phyloP scores from a whole-genome alignment of 352 stramenopile species.

The Pythium aristosporum region DNA sequence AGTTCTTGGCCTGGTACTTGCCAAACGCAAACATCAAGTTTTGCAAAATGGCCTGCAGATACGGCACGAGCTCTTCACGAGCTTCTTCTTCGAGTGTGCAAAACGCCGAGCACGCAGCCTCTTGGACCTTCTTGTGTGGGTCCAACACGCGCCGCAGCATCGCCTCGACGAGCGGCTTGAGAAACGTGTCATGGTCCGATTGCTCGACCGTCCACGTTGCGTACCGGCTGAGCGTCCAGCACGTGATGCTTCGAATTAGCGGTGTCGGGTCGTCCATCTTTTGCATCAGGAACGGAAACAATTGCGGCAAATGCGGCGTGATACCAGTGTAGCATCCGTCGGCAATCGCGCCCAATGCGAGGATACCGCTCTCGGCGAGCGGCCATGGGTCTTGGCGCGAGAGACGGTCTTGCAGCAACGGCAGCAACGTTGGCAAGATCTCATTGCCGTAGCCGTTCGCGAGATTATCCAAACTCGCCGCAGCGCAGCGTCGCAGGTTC shows the following conservation, averaged over 20 bases:
- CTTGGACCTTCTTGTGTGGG: slow-evolving; percentile 94
- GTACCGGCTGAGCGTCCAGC: slow-evolving; percentile 94
- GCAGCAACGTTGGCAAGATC: slow-evolving; percentile 92
- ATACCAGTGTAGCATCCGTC: slow-evolving; percentile 94
- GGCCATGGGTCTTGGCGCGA: slow-evolving; percentile 90
- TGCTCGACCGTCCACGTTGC: slow-evolving; percentile 91
- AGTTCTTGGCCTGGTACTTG: slow-evolving; percentile 93
- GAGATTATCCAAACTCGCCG: slow-evolving; percentile 94
- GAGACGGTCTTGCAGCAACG: slow-evolving; percentile 90
- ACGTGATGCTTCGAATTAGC: slow-evolving; percentile 93
- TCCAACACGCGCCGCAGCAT: slow-evolving; percentile 90
- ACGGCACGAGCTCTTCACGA: slow-evolving; percentile 91
- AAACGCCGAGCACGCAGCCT: slow-evolving; percentile 93
- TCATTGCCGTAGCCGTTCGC: slow-evolving; percentile 91
- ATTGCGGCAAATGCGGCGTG: slow-evolving; percentile 85
- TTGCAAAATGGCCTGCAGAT: slow-evolving; percentile 91
- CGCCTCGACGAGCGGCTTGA: slow-evolving; percentile 79
- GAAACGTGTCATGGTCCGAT: slow-evolving; percentile 74
- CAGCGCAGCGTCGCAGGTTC: slow-evolving; percentile 94
- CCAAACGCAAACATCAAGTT: slow-evolving; percentile 92
- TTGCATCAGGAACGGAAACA: slow-evolving; percentile 95
- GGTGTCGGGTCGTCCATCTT: slow-evolving; percentile 88
- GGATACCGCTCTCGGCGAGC: slow-evolving; percentile 94
- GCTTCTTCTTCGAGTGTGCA: slow-evolving; percentile 94
- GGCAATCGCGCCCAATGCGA: slow-evolving; percentile 94